phyloP scores from a whole-genome alignment of 805 yeast species.

The Blastobotrys mokoenaii region DNA sequence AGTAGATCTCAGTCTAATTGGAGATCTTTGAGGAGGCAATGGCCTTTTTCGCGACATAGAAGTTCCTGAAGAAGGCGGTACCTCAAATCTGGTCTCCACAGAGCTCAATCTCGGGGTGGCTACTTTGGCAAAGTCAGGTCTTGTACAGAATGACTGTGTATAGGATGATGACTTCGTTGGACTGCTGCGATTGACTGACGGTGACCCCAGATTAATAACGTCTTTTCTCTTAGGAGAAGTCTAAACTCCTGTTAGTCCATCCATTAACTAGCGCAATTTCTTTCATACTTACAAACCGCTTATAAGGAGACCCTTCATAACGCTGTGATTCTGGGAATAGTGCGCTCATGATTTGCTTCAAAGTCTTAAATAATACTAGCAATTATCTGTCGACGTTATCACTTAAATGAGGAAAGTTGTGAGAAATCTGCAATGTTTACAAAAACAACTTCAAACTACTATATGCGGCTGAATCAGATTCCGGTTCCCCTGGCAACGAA shows the following conservation, averaged over 20 bases:
- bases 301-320: conserved; percentile 4
- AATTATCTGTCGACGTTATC: background rate
- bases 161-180: background rate
- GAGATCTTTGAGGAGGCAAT: conserved; percentile 1
- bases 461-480: background rate
- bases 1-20: conserved; percentile 3
- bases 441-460: background rate
- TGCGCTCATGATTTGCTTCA: background rate
- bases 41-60: background rate
- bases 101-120: background rate
- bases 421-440: background rate
- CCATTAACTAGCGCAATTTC: background rate
- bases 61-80: background rate
- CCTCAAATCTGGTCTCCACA: background rate
- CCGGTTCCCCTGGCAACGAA: conserved; percentile 4
- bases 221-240: background rate
- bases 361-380: background rate
- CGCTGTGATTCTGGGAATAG: conserved; percentile 2
- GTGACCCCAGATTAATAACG: background rate
- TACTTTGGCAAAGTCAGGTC: background rate
- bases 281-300: conserved; percentile 2
- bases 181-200: background rate
- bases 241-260: background rate
- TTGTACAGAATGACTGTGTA: background rate
- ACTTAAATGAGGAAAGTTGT: background rate